phyloP scores from a whole-genome alignment of 345 rosid species.

The Syzygium aqueum region DNA sequence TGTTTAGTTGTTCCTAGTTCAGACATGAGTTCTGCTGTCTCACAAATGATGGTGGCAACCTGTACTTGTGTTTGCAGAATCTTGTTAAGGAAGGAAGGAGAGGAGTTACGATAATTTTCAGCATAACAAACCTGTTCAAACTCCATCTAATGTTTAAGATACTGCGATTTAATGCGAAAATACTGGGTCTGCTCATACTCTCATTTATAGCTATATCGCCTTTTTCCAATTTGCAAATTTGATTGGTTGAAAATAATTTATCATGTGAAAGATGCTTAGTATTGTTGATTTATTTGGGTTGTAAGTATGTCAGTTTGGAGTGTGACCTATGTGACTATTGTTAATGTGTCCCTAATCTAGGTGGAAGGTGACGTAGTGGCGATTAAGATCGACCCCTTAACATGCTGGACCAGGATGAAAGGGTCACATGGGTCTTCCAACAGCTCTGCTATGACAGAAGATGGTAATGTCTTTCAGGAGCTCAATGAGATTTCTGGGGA shows the following conservation, averaged over 20 bases:
- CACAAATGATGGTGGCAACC: background rate
- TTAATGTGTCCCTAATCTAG: slow-evolving; percentile 19
- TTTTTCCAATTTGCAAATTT: background rate
- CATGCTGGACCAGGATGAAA: slow-evolving; percentile 75
- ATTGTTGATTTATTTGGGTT: background rate
- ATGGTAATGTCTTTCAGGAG: slow-evolving; percentile 13
- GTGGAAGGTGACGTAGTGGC: slow-evolving; percentile 76
- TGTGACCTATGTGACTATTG: background rate
- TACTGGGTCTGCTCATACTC: background rate
- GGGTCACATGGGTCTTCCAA: slow-evolving; percentile 38
- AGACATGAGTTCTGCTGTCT: background rate
- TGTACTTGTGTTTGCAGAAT: background rate
- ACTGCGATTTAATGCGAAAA: background rate
- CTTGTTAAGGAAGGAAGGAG: background rate
- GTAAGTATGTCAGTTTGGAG: background rate
- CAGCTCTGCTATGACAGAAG: slow-evolving; percentile 21
- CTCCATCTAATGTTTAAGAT: background rate
- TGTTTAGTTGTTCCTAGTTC: background rate
- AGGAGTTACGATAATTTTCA: background rate
- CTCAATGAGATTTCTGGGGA: slow-evolving; percentile 10
- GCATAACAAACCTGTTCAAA: background rate
- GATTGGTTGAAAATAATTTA: background rate
- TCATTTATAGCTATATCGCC: background rate
- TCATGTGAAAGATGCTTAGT: background rate
- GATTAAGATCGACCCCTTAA: slow-evolving; percentile 54